phyloP scores from a whole-genome alignment of 345 rosid genomes.

The Ailanthus altissimus region DNA sequence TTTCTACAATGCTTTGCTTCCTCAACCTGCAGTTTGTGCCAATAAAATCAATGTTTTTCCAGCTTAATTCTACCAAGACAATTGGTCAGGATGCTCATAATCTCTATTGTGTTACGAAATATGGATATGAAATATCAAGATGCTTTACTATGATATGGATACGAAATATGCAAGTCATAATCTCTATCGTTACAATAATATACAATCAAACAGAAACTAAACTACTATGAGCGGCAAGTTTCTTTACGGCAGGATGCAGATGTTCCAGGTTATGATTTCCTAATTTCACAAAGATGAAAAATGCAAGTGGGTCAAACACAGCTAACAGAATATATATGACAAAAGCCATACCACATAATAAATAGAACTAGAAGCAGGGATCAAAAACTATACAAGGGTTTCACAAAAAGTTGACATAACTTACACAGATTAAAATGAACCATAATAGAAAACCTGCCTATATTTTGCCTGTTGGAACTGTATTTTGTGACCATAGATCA shows the following conservation, averaged over 20 bases:
- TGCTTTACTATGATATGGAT: neutral
- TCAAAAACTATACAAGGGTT: neutral
- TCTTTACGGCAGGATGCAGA: neutral
- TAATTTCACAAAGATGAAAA: neutral
- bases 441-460: slow-evolving; percentile 21
- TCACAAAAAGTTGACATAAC: slow-evolving; percentile 8
- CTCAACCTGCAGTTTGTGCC: neutral
- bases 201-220: neutral
- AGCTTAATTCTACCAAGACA: no score
- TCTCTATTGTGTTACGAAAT: neutral
- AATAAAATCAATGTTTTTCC: neutral
- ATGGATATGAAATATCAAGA: neutral
- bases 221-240: neutral
- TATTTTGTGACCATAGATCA: slow-evolving; percentile 19
- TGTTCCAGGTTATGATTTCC: no score
- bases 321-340: neutral
- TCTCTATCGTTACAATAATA: neutral
- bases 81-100: neutral
- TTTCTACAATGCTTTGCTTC: neutral
- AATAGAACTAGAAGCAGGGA: neutral
- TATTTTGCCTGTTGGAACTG: slow-evolving; percentile 21
- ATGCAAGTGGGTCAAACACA: neutral
- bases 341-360: neutral
- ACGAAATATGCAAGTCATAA: neutral
- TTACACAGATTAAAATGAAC: slow-evolving; percentile 20